Evolutionary conservation across 1,284 basidiomycete species (phyloP), one percentile per base, ranked within the genome.

Genomic region (Lentinula novae-zelandiae): DNA sequence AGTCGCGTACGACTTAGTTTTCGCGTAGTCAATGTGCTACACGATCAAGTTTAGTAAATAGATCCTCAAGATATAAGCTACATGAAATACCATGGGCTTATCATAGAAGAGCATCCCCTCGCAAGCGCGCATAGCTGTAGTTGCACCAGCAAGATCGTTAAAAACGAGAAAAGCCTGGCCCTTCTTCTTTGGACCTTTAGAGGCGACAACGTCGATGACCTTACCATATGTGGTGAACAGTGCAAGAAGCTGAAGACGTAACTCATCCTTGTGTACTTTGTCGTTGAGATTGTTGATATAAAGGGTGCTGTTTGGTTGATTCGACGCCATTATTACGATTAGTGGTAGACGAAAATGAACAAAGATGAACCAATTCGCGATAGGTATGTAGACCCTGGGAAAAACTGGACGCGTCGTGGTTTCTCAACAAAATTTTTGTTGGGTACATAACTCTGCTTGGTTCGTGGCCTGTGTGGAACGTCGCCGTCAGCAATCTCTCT

Each of bases 131-230:
- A 97, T 82, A 17, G 96, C 97, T 40, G 94, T 84, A 10, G 95
- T 98, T 59, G 95, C 93, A 53, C 87, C 84, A 17, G 90, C 84
- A 62, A 95, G 85, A 76, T 96, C 94, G 64, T 87, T 84, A 75
- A 98, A 99, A 64, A 97, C 95, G 68, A 99, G 85, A 74, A 98
- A 99, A 0, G 96, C 96, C 76, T 98, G 96, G 2, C 96, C 96
- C 64, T 92, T 86, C 87, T 95, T 95, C 70, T 89, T 91, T 58
- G 84, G 76, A 66, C 81, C 86, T 72, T 98, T 95, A 49, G 92
- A 89, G n/a, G 96, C 95, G 57, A 98, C 86, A 56, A 99, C 86
- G 74, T 99, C 96, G 75, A 98, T 84, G 52, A 99, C 81, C 71
- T 89, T 89, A 68, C 96, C 96, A 76, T 98, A 95, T 27, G 94